Percentiles rank a stretch among this genome's conserved stretches.
These are phyloP conservation scores for Scytalidium lignicola DNA, from an alignment of 2,329 filamentous ascomycete genomes.

Conservation along the genomic window DNA sequence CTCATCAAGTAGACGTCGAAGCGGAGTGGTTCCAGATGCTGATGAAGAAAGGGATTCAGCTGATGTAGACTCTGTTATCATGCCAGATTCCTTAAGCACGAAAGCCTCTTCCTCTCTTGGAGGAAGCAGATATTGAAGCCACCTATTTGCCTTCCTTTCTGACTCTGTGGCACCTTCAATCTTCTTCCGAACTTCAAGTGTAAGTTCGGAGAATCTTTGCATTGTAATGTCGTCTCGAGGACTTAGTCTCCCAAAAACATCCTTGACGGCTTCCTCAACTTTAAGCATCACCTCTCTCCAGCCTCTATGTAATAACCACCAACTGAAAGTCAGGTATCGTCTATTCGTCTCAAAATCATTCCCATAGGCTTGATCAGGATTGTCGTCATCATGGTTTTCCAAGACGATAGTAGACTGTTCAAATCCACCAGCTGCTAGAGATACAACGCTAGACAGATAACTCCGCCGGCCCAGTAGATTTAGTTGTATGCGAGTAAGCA, in stretches of 20 bases:
- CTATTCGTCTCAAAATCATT: constrained; percentile 96
- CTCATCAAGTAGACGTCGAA: constrained; percentile 87
- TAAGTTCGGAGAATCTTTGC: constrained; percentile 72
- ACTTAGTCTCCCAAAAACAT: constrained; percentile 84
- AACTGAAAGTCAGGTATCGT: constrained; percentile 92
- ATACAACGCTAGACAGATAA: constrained; percentile 93
- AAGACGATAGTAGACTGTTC: constrained; percentile 75
- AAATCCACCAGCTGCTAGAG: constrained; percentile 71
- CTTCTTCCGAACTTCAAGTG: constrained; percentile 75
- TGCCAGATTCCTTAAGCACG: constrained; percentile 81
- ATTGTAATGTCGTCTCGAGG: constrained; percentile 84
- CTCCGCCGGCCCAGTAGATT: constrained; percentile 94
- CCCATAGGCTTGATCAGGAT: constrained; percentile 73
- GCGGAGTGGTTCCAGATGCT: constrained; percentile 40
- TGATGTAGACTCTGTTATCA: constrained; percentile 45
- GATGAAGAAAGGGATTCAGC: constrained; percentile 35
- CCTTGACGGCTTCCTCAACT: constrained; percentile 79
- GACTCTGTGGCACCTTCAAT: constrained; percentile 71
- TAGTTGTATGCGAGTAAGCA: constrained; percentile 91
- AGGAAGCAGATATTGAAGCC: constrained; percentile 82
- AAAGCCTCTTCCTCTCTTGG: constrained; percentile 72
- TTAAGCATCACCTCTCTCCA: constrained; percentile 78
- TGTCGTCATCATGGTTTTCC: constrained; percentile 90
- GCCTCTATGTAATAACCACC: constrained; percentile 92
- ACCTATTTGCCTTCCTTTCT: constrained; percentile 53